These are phyloP conservation scores for Zostera marina DNA, from an alignment of 116 monocot species.

Conservation along the genomic window DNA sequence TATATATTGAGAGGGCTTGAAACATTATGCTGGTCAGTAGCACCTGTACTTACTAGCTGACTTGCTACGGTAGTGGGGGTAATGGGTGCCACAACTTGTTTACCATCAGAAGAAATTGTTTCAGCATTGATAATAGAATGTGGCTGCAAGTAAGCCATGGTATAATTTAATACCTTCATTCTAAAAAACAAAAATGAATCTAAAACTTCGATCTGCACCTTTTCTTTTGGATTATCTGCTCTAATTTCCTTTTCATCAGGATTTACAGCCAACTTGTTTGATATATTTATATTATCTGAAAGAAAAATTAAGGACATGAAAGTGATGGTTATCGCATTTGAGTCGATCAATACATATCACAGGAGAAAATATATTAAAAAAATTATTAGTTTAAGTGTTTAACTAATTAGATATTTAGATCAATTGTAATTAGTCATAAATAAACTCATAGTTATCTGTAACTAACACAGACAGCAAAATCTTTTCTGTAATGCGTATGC, in stretches of 20 bases:
- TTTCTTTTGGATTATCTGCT: constrained; percentile 23
- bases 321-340: not conserved
- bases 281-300: constrained; percentile 28
- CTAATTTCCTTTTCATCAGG: constrained; percentile 18
- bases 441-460: no score
- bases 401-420: no score
- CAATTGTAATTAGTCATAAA: no score
- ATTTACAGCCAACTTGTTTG: constrained; percentile 16
- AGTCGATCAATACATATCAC: no score
- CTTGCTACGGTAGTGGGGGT: constrained; percentile 14
- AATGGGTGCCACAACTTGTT: constrained; percentile 22
- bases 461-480: no score
- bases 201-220: constrained; percentile 16
- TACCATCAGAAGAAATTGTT: constrained; percentile 12
- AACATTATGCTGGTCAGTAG: constrained; percentile 18
- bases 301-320: not conserved
- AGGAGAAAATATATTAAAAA: no score
- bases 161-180: not conserved
- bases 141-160: constrained; percentile 15
- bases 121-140: constrained; percentile 31
- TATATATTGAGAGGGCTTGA: constrained; percentile 24
- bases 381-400: no score
- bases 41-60: constrained; percentile 25
- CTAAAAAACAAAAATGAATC: not conserved
- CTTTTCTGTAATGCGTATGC: no score